Conservation (phyloP, 352 stramenopile species). For the Phytophthora hybrid region DNA sequence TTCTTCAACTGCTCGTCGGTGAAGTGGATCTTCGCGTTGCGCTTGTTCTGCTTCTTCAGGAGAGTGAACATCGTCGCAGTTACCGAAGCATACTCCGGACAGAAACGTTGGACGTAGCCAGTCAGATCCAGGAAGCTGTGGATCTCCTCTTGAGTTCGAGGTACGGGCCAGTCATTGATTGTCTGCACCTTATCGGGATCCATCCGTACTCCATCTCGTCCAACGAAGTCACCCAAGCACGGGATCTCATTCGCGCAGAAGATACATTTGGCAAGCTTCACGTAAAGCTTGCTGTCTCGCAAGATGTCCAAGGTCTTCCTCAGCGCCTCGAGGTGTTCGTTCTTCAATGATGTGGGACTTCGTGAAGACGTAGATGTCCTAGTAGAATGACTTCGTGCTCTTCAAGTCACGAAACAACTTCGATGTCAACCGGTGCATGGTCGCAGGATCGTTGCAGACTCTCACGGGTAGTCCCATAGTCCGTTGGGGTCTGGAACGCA, state of each 20-base stretch:
- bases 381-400: slow-evolving; percentile 13
- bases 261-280: no score
- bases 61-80: no score
- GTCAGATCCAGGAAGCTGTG: slow-evolving; percentile 8
- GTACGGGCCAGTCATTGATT: slow-evolving; percentile 2
- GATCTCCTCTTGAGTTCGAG: slow-evolving; percentile 3
- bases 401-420: slow-evolving; percentile 7
- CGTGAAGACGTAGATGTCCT: slow-evolving; percentile 21
- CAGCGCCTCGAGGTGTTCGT: slow-evolving; percentile 1
- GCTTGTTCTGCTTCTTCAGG: slow-evolving; percentile 1
- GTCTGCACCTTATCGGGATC: slow-evolving; percentile 7
- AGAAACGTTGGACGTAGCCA: background rate
- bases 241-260: no score
- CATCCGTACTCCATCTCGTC: background rate
- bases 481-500: slow-evolving; percentile 12
- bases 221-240: no score
- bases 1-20: background rate
- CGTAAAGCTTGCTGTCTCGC: no score
- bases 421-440: slow-evolving; percentile 11
- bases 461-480: slow-evolving; percentile 1
- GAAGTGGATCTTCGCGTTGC: no score
- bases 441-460: background rate
- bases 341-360: slow-evolving; percentile 5
- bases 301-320: slow-evolving; percentile 6
- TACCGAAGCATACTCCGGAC: no score